phyloP scores from a whole-genome alignment of 2,329 filamentous ascomycete genomes.

The Boeremia lycopersici region DNA sequence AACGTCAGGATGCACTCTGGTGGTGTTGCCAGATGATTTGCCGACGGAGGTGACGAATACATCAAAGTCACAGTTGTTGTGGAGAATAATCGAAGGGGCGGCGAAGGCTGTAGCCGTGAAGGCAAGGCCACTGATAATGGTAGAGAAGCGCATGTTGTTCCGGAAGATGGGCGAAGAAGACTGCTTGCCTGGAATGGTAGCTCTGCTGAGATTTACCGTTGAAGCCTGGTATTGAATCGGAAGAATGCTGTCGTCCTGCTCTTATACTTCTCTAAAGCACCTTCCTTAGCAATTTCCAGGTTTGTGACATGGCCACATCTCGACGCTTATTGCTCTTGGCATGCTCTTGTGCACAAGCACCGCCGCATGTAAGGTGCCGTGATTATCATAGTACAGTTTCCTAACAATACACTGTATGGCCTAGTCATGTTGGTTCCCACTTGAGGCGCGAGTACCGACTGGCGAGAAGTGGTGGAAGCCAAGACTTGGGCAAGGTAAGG shows the following conservation, averaged over 20 bases:
- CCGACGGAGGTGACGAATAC: constrained; percentile 32
- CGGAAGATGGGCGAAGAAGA: background rate
- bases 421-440: background rate
- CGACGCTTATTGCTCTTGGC: constrained; percentile 1
- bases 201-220: background rate
- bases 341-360: constrained; percentile 19
- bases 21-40: constrained; percentile 4
- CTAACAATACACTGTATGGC: constrained; percentile 14
- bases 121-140: constrained; percentile 20
- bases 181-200: background rate
- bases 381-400: background rate
- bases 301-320: constrained; percentile 4
- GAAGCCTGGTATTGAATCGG: background rate
- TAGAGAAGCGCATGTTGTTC: constrained; percentile 24
- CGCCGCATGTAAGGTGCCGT: constrained; percentile 20
- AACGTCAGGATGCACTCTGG: constrained; percentile 6
- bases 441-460: background rate
- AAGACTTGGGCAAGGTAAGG: constrained; percentile 18
- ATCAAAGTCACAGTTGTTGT: constrained; percentile 34
- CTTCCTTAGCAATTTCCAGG: background rate
- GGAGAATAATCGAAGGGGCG: constrained; percentile 22
- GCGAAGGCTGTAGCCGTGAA: constrained; percentile 20
- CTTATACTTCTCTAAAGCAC: constrained; percentile 6
- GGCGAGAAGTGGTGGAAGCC: constrained; percentile 1
- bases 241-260: background rate